phyloP scores from a whole-genome alignment of 208 protist genomes.

The Acanthamoeba castellanii region DNA sequence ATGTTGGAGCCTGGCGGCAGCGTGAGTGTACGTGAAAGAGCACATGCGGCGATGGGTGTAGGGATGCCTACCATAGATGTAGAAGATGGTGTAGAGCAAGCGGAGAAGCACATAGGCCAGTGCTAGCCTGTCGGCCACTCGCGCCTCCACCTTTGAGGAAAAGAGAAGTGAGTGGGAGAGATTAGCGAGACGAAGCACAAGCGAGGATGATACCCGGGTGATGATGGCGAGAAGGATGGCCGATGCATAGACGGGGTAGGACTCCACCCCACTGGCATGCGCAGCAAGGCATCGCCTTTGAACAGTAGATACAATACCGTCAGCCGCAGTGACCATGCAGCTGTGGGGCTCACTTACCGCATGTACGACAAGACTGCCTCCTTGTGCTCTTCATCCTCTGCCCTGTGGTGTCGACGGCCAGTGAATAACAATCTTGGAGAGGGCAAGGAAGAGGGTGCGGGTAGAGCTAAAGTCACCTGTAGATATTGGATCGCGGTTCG shows the following conservation, averaged over 20 bases:
- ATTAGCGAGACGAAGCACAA: not conserved
- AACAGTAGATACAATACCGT: not conserved
- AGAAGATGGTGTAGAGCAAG: not conserved
- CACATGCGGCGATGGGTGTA: not conserved
- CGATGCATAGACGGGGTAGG: not conserved
- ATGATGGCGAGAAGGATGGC: conserved; percentile 4
- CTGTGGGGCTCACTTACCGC: not conserved
- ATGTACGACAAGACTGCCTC: conserved; percentile 18
- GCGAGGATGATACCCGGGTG: not conserved
- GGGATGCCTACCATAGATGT: not conserved
- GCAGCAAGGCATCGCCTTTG: conserved; percentile 29
- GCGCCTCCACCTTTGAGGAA: not conserved
- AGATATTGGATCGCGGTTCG: conserved; percentile 14
- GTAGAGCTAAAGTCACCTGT: not conserved
- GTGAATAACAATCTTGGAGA: not conserved
- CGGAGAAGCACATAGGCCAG: not conserved
- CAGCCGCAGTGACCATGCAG: not conserved
- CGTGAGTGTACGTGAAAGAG: not conserved
- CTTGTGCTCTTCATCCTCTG: conserved; percentile 34
- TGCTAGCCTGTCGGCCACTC: not conserved
- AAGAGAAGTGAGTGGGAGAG: not conserved
- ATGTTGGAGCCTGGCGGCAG: not conserved
- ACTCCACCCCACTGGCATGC: conserved; percentile 21
- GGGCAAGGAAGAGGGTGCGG: not conserved
- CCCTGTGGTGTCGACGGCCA: not conserved